Percentiles rank a stretch among this genome's conserved stretches.
Conservation (phyloP, 2,329 filamentous ascomycete genomes). For the Aschersonia sp. region DNA sequence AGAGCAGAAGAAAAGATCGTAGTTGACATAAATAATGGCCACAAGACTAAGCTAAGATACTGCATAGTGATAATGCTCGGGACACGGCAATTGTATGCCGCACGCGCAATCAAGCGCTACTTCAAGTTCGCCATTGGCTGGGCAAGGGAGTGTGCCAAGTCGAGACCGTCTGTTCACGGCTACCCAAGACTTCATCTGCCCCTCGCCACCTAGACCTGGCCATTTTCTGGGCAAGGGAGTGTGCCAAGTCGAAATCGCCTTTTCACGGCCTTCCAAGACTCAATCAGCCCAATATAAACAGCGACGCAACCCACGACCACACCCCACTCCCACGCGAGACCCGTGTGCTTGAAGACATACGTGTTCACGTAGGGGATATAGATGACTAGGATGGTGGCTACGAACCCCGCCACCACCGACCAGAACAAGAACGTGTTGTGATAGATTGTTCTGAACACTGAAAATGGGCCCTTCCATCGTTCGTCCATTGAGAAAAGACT, state of each 20-base stretch:
- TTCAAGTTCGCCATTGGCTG: too few species aligned
- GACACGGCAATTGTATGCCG: too few species aligned
- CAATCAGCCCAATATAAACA: slow-evolving; percentile 48
- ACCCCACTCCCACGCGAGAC: slow-evolving; percentile 59
- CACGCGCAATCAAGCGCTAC: too few species aligned
- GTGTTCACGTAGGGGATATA: slow-evolving; percentile 56
- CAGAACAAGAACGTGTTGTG: slow-evolving; percentile 55
- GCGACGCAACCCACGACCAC: slow-evolving; percentile 45
- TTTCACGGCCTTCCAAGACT: slow-evolving; percentile 58
- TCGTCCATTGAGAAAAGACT: slow-evolving; percentile 55
- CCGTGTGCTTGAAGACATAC: slow-evolving; percentile 53
- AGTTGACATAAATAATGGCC: too few species aligned
- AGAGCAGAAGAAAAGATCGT: too few species aligned
- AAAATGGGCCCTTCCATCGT: slow-evolving; percentile 30
- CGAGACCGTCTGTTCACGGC: neutral
- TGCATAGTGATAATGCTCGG: too few species aligned
- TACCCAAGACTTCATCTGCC: neutral
- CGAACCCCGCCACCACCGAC: slow-evolving; percentile 44
- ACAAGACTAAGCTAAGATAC: too few species aligned
- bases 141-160: too few species aligned
- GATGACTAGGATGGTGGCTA: slow-evolving; percentile 45
- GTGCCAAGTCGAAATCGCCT: slow-evolving; percentile 25
- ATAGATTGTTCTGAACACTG: slow-evolving; percentile 45
- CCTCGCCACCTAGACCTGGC: slow-evolving; percentile 1
- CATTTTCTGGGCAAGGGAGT: slow-evolving; percentile 6